Base-by-base conservation (phyloP, 345 rosid species). In the Citrus unshiu region DNA sequence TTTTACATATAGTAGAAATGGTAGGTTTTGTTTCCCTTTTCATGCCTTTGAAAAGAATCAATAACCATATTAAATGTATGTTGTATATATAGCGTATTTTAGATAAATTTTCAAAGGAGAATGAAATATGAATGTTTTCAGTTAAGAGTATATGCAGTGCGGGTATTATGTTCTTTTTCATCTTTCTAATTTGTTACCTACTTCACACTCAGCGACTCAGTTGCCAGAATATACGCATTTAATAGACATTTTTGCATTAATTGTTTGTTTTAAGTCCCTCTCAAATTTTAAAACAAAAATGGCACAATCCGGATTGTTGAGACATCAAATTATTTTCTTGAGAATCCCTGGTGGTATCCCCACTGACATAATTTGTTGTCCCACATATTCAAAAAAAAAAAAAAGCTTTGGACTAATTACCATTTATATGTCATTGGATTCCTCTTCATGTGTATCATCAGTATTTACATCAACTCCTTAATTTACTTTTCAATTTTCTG, bases 371-470 rank as follows among this genome's bases (percentile, higher is more conserved):
- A 70, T 70, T 59, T 81, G n/a, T 77, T 84, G 85, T 70, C 87
- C 87, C 84, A 78, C 85, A 72, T 80, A 66, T 79, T 77, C 35
- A 77, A 79, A 22, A 29, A 39, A 14, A 29, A 29, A 32, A 16
- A 81, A 77, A 37, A 77, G 70, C 63, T 73, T 68, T 51, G 46
- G 43, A 78, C 80, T 70, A 60, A 66, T 67, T 77, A 4, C 65
- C 65, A 72, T 51, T 24, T 68, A 72, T 51, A 30, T 68, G 46
- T 74, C 85, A 79, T 84, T 77, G 85, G 89, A 86, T 86, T 82
- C 86, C 85, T 57, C 75, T 71, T 73, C 68, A 54, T 51, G 21
- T 13, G 46, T 54, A 70, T 72, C 78, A 71, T 66, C 25, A 49
- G 39, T 49, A 64, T 62, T 79, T 79, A 74, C 49, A 70, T 70